These are phyloP conservation scores for Metschnikowia drakensbergensis DNA, from an alignment of 805 yeast genomes.

Conservation along the genomic window DNA sequence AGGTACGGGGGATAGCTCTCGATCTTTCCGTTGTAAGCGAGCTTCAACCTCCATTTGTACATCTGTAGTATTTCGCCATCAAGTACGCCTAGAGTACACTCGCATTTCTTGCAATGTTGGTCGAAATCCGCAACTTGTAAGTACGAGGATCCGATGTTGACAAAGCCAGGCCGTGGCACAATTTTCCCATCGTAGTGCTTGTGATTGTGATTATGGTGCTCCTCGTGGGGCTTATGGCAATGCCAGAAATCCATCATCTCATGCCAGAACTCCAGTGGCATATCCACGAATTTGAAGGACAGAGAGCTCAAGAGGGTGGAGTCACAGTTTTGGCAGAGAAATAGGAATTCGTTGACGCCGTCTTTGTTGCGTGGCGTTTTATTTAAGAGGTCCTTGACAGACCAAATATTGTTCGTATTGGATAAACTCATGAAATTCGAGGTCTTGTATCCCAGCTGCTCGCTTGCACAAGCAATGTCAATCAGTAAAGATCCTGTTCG, in stretches of 20 bases:
- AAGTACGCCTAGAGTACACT: constrained; percentile 35
- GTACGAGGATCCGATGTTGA: constrained; percentile 59
- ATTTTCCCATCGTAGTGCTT: constrained; percentile 33
- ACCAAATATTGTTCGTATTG: constrained; percentile 30
- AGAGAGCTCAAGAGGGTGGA: constrained; percentile 27
- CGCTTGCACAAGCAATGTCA: not conserved
- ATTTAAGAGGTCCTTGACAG: constrained; percentile 35
- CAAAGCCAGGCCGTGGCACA: constrained; percentile 38
- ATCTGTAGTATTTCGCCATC: constrained; percentile 26
- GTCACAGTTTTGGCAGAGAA: constrained; percentile 32
- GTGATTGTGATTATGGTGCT: constrained; percentile 20
- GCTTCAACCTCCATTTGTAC: constrained; percentile 54
- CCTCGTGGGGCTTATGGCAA: constrained; percentile 70
- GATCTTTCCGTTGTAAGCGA: constrained; percentile 19
- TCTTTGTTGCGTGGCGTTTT: constrained; percentile 28
- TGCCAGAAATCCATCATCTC: constrained; percentile 98
- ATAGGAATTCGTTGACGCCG: constrained; percentile 24
- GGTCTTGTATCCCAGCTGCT: not conserved
- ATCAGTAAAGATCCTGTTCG: not conserved
- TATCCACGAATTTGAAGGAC: constrained; percentile 43
- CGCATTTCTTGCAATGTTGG: constrained; percentile 38
- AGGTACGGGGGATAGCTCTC: constrained; percentile 21
- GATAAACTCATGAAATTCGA: constrained; percentile 13
- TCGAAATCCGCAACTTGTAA: constrained; percentile 34
- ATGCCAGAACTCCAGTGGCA: constrained; percentile 93